Conservation (phyloP, 2,329 filamentous ascomycete genomes). For the Neonectria punicea region DNA sequence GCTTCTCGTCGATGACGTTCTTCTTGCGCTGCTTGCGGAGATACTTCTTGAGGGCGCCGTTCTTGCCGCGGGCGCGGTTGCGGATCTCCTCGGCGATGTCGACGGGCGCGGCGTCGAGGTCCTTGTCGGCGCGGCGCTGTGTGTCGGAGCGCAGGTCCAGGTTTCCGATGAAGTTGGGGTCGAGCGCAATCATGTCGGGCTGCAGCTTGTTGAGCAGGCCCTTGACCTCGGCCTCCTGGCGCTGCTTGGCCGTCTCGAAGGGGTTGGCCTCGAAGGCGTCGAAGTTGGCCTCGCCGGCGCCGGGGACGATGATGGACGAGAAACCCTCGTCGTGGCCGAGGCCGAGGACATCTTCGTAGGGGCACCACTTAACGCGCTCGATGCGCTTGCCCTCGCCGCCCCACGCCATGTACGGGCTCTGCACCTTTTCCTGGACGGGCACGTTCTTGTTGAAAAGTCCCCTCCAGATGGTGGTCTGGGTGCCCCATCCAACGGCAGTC, state of each 20-base stretch:
- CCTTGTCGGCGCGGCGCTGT: constrained; percentile 79
- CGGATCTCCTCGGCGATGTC: constrained; percentile 70
- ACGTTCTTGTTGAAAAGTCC: constrained; percentile 82
- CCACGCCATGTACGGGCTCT: constrained; percentile 93
- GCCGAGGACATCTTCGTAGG: constrained; percentile 92
- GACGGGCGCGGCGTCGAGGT: constrained; percentile 76
- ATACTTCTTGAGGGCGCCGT: constrained; percentile 87
- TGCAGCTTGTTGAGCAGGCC: constrained; percentile 91
- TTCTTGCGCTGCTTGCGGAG: constrained; percentile 90
- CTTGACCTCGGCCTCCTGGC: constrained; percentile 92
- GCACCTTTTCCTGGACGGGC: constrained; percentile 79
- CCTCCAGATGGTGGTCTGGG: constrained; percentile 89
- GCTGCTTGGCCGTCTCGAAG: constrained; percentile 91
- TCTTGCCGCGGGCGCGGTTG: constrained; percentile 89
- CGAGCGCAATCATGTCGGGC: constrained; percentile 95
- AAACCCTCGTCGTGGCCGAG: constrained; percentile 88
- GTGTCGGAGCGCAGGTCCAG: constrained; percentile 84
- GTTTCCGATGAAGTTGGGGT: constrained; percentile 91
- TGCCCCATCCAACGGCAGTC: constrained; percentile 91
- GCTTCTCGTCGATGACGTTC: constrained; percentile 97
- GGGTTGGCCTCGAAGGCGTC: constrained; percentile 94
- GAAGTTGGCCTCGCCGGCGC: constrained; percentile 96
- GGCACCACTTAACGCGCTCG: constrained; percentile 89
- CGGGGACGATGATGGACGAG: constrained; percentile 88
- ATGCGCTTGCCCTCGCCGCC: constrained; percentile 85